phyloP scores from a whole-genome alignment of 192 early-diverging fungal species.

The Backusella circina region DNA sequence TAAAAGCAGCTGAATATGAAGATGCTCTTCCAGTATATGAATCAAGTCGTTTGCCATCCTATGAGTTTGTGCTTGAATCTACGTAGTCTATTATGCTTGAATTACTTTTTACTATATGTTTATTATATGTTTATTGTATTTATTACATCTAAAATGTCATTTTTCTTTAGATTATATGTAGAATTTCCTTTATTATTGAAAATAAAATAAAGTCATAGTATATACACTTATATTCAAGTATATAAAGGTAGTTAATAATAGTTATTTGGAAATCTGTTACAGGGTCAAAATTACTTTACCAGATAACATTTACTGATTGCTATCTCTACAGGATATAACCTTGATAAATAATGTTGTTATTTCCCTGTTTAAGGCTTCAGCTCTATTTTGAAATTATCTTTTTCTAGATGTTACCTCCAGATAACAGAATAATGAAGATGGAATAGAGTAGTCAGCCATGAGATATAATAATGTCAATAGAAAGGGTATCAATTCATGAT shows the following conservation, averaged over 20 bases:
- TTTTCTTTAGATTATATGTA: background rate
- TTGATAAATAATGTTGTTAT: too few species aligned
- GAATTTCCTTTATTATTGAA: background rate
- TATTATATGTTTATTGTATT: background rate
- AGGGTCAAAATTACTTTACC: background rate
- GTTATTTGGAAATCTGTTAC: background rate
- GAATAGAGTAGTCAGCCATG: too few species aligned
- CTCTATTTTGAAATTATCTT: too few species aligned
- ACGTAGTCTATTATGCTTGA: background rate
- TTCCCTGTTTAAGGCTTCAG: too few species aligned
- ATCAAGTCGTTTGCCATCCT: background rate
- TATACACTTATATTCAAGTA: background rate
- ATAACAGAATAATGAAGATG: too few species aligned
- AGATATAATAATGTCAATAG: too few species aligned
- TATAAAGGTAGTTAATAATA: background rate
- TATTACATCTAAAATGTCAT: background rate
- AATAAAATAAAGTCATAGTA: background rate
- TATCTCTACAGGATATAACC: too few species aligned
- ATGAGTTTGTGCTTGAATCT: background rate
- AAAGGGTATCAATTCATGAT: too few species aligned
- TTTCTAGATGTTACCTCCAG: too few species aligned
- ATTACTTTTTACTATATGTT: background rate
- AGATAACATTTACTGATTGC: too few species aligned
- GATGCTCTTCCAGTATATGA: conserved; percentile 14
- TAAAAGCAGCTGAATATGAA: conserved; percentile 1